Evolutionary conservation across 2,329 filamentous ascomycete genomes (phyloP).

Genomic region (Rhynchosporium agropyri): DNA sequence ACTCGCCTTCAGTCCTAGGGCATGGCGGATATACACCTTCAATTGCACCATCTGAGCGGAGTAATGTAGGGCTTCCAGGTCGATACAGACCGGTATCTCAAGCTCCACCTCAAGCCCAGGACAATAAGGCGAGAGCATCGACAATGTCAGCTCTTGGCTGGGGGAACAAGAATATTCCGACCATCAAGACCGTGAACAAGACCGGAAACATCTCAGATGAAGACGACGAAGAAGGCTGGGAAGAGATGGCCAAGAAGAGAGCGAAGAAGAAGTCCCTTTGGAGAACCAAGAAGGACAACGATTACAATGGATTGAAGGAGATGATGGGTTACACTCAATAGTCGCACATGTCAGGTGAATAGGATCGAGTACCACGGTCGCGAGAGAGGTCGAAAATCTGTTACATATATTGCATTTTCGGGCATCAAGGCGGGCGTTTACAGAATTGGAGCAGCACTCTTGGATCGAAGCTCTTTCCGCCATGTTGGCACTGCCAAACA

Average conservation of each 20-base stretch:
- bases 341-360: constrained; percentile 22
- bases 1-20: constrained; percentile 52
- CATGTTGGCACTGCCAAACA: neutral
- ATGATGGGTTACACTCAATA: constrained; percentile 38
- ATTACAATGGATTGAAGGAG: constrained; percentile 39
- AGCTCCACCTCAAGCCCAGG: constrained; percentile 45
- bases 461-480: constrained; percentile 21
- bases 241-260: constrained; percentile 69
- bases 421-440: constrained; percentile 32
- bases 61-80: constrained; percentile 86
- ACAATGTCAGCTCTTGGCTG: constrained; percentile 41
- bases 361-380: constrained; percentile 14
- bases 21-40: constrained; percentile 76
- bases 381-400: constrained; percentile 17
- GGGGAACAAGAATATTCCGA: constrained; percentile 46
- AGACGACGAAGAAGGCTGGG: constrained; percentile 70
- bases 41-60: constrained; percentile 93
- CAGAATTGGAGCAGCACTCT: constrained; percentile 33
- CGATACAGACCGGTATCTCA: constrained; percentile 89
- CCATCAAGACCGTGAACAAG: constrained; percentile 46
- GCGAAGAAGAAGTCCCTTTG: constrained; percentile 69
- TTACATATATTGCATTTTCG: constrained; percentile 24
- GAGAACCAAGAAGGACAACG: constrained; percentile 63
- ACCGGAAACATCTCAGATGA: constrained; percentile 55
- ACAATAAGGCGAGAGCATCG: constrained; percentile 42